Evolutionary conservation across 768 basidiomycete species (phyloP), one percentile per base, ranked within the genome.

Genomic region (Tylopilus rubrobrunneus): DNA sequence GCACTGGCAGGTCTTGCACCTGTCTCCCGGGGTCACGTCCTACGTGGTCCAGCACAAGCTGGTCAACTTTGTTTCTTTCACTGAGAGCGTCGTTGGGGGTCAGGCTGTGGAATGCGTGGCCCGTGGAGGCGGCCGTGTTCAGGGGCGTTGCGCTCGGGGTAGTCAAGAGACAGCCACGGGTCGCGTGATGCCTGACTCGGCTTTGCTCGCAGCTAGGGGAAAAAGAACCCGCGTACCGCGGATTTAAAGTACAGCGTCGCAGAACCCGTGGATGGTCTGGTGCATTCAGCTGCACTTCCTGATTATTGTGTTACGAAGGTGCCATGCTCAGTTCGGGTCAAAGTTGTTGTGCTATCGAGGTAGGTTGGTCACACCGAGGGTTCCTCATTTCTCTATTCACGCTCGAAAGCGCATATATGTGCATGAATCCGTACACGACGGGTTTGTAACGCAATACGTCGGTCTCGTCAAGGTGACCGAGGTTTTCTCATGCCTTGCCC

Each of bases 311-410:
- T 41, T 34, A 21, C 37, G 1, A 61, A 92, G 90, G 92, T 36
- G 87, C 92, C 5, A 86, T 95, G 73, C 98, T 93, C 78, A 98
- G 98, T 71, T 94, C 95, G 15, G 97, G 97, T 1, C 97, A 99
- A 72, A 95, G 92, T 58, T 98, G 96, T 70, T 98, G 96, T 65
- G 84, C 89, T 0, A 76, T 98, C 55, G 97, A 99, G 77, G 89
- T 88, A 56, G 15, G 74, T 63, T 6, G 34, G 31, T 40, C 23
- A 27, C 40, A 33, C 19, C 33, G 17, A 21, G 21, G 27, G 15
- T 17, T 27, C 29, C 34, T 48, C 27, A 36, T 17, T 4, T 8
- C 36, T 40, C 19, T 9, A 15, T 14, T 45, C n/a, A 46, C 25
- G 7, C 29, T 17, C 42, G 17, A 34, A 37, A 92, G 87, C 82